Evolutionary conservation across 2,329 filamentous ascomycete species (phyloP), one percentile per base, ranked within the genome.

Genomic region (Pseudopyrenochaeta lycopersici): DNA sequence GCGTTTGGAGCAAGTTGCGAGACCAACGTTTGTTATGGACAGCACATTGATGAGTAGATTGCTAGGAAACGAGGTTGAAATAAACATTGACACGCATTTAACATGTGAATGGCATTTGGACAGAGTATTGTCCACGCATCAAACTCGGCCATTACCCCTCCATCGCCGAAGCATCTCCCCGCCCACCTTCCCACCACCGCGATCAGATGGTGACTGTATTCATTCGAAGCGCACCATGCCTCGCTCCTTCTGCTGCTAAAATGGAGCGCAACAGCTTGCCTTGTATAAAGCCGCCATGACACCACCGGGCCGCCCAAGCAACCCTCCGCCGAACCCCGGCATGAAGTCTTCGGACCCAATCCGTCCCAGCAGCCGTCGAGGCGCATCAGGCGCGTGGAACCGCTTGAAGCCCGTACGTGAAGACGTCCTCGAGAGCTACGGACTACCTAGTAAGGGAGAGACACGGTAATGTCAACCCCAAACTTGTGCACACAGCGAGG

Each of bases 401-500:
- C 71, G 73, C 59, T 80, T 96, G 60, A 92, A 90, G 74, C 89
- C 90, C 11, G 84, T 88, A 55, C 85, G 89, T 39, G 80, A 87
- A 52, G 92, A 97, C 74, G 86, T 90, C 12, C 81, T 98, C 23
- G 90, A 96, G 64, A 84, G 82, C 55, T 90, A 96, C 63, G 93
- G 94, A 1, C 83, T 97, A 61, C 91, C 91, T 4, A 97, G 92
- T 2, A 97, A 97, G 72, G 94, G 94, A 46, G 94, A 98, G 75
- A 90, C 84, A 42, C 89, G 90, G 92, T 94, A 81, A 42, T n/a
- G 36, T 18, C 35, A 32, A 36, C 45, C 17, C 14, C 7, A 9
- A 7, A 9, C 2, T 14, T 17, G 6, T 17, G 3, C 39, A 2
- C 5, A 38, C 27, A 5, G 15, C 48, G 18, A 27, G 23, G 23